Evolutionary conservation across 768 basidiomycete species (phyloP), one percentile per base, ranked within the genome.

Genomic region (Pleurotus cornucopiae): DNA sequence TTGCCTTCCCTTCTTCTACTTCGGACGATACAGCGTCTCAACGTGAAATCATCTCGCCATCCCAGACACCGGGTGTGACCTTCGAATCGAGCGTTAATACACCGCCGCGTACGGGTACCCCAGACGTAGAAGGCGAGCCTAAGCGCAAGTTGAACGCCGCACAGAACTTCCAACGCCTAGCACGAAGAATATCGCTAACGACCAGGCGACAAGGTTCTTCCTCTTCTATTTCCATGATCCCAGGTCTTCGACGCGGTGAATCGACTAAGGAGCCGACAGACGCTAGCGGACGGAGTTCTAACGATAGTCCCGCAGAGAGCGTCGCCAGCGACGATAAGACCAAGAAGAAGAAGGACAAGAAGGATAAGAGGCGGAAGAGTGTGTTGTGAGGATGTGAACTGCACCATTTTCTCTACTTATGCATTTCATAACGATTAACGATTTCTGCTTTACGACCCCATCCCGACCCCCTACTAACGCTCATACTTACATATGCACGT

Each of bases 81-180:
- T 92, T 92, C 67, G 85, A 82, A 57, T 71, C 77, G 13, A 76
- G 73, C 48, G 71, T 79, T 46, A 74, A 76, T 41, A 77, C 83
- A 3, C 85, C 86, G 2, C 83, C 86, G 2, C 84, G 89, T 26
- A 79, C 78, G 38, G 83, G 81, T n/a, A 83, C 88, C 5, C 88
- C 90, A 4, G 88, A 91, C 63, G 77, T 77, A 1, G 88, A 88
- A 2, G 66, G 79, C n/a, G 89, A 89, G 63, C 82, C 82, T 34
- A 91, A 90, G 73, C 77, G 89, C 58, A 89, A 87, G 66, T 81
- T 89, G 16, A 90, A 89, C 57, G 85, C 89, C 6, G 88, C 89
- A 23, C 91, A 94, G 67, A 92, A 92, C 64, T 89, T 94, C 76
- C 89, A 91, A 67, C 80, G 89, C 14, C 66, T 93, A 38, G 91